Evolutionary conservation across 495 filamentous ascomycete genomes (phyloP), one percentile per base, ranked within the genome.

Genomic region (Tuber indicum): DNA sequence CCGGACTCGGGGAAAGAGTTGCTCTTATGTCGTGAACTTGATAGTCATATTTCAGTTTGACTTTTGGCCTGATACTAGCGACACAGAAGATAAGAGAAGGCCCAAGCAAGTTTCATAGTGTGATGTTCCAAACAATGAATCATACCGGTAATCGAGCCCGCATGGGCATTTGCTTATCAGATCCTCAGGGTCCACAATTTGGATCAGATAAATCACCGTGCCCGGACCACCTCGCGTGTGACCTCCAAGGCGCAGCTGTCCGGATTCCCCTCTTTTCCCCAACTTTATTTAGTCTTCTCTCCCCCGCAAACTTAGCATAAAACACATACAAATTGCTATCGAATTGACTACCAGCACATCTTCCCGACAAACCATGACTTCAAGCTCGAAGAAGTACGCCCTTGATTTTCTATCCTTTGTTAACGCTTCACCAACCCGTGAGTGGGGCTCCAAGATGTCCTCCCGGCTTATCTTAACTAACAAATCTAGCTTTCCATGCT

Each of bases 381-480:
- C 89, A 39, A 88, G 88, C 73, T 85, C 88, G 46, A 87, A 90
- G 73, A 86, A 88, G 82, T 86, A 88, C 76, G 94, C 92, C 73
- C 86, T 92, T 85, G 92, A 94, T 85, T 97, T 99, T 82, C 84
- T 98, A 81, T 91, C 92, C 84, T 99, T 97, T 86, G 91, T 99
- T 84, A 96, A 98, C 85, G 91, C 91, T 74, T 97, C 94, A 72
- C 96, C 96, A 19, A 97, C 94, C 76, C 95, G 96, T 99, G 89
- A 78, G 91, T 78, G 41, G 44, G 43, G 75, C 16, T 72, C 69
- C 16, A 39, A 74, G 26, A 72, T 23, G 5, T 9, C 36, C 21
- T 58, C 73, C 16, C 1, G 9, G 26, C 52, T 45, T 43, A 75
- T 72, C 45, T 58, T 10, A 58, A 42, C 75, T 80, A n/a, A 78